phyloP scores from a whole-genome alignment of 306 rosid genomes.

The Cucumis cinereus region DNA sequence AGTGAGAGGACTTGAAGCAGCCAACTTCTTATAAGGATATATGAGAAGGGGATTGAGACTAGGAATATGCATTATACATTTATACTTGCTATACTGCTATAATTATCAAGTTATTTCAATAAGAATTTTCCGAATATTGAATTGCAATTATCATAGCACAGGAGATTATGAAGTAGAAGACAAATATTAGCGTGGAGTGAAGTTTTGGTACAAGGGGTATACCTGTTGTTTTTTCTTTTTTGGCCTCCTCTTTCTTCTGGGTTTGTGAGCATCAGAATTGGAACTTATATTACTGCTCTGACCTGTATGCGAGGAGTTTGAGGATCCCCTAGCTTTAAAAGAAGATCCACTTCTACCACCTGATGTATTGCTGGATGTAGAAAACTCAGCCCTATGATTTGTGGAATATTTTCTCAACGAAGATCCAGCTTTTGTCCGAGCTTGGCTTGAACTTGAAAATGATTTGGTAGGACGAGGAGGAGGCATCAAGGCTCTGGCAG shows the following conservation, averaged over 20 bases:
- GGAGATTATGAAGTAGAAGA: background rate
- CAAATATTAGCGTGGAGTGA: background rate
- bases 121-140: background rate
- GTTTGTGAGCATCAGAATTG: constrained; percentile 95
- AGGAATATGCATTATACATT: background rate
- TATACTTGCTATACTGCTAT: background rate
- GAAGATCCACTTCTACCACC: constrained; percentile 53
- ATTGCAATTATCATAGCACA: background rate
- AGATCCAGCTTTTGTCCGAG: constrained; percentile 53
- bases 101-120: background rate
- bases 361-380: constrained; percentile 61
- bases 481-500: constrained; percentile 93
- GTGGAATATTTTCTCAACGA: constrained; percentile 56
- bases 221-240: constrained; percentile 91
- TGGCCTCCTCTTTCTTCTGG: constrained; percentile 87
- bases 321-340: constrained; percentile 46
- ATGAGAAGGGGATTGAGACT: background rate
- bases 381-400: constrained; percentile 28
- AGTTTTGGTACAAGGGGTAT: constrained; percentile 8
- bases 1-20: background rate
- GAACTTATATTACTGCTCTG: constrained; percentile 88
- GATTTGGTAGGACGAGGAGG: constrained; percentile 72
- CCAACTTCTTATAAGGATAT: too few relatives aligned
- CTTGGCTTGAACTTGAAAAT: constrained; percentile 19
- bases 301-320: constrained; percentile 68